A percentile compares a stretch with the other conserved stretches of the same genome.
phyloP scores from a whole-genome alignment of 2,329 filamentous ascomycete genomes.

The Penicillium decumbens region DNA sequence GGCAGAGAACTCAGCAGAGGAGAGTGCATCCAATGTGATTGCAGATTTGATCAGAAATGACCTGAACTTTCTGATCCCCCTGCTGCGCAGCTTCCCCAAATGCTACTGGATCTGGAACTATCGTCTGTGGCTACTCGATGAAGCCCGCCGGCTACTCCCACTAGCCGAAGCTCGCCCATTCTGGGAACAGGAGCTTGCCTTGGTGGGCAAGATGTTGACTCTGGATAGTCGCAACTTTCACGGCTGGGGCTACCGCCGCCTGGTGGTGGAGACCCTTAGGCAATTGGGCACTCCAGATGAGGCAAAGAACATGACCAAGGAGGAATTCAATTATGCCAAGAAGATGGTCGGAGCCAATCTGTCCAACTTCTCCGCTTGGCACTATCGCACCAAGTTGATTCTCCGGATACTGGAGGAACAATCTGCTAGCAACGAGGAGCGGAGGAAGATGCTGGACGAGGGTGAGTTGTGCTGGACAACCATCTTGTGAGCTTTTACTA shows the following conservation, averaged over 20 bases:
- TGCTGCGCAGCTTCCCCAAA: constrained; percentile 83
- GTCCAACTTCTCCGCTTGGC: constrained; percentile 97
- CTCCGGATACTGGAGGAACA: constrained; percentile 69
- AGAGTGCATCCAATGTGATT: constrained; percentile 44
- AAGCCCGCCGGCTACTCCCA: constrained; percentile 63
- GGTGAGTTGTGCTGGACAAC: constrained; percentile 45
- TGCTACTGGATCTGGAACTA: constrained; percentile 99
- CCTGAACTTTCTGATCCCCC: constrained; percentile 73
- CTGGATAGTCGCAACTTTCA: constrained; percentile 91
- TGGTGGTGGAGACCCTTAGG: constrained; percentile 72
- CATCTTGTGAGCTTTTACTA: neutral
- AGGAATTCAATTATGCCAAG: constrained; percentile 84
- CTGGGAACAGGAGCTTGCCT: constrained; percentile 77
- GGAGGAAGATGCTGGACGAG: constrained; percentile 66
- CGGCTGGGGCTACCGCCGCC: constrained; percentile 86
- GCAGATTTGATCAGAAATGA: constrained; percentile 63
- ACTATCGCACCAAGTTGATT: constrained; percentile 80
- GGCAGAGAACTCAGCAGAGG: constrained; percentile 16
- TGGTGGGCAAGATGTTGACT: constrained; percentile 82
- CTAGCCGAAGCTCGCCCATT: constrained; percentile 55
- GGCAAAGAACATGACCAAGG: constrained; percentile 62
- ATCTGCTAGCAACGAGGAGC: constrained; percentile 56
- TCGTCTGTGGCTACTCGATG: constrained; percentile 74
- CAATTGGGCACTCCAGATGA: constrained; percentile 40
- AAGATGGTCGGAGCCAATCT: constrained; percentile 80